A percentile compares a stretch with the other conserved stretches of the same genome.
phyloP scores from a whole-genome alignment of 2,329 filamentous ascomycete species.

The Aspergillus amoenus region DNA sequence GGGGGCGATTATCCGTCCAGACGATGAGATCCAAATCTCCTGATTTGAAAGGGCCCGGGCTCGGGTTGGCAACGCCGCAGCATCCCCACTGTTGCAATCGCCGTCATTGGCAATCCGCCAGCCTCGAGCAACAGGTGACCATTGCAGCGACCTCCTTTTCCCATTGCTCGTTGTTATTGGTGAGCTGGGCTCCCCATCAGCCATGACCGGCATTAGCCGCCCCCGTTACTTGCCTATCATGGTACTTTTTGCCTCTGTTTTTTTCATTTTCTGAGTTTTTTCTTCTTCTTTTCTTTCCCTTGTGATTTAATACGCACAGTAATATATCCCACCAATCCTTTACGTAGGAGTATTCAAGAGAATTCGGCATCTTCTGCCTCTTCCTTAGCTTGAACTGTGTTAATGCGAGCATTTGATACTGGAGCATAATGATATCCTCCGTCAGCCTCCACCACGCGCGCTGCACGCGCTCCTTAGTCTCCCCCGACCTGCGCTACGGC shows the following conservation, averaged over 20 bases:
- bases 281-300: too few relatives aligned
- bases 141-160: slow-evolving; percentile 12
- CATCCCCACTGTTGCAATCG: slow-evolving; percentile 7
- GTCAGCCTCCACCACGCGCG: slow-evolving; percentile 20
- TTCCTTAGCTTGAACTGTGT: background rate
- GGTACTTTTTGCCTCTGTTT: slow-evolving; percentile 8
- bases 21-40: background rate
- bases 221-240: slow-evolving; percentile 4
- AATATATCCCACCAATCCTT: too few relatives aligned
- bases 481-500: slow-evolving; percentile 38
- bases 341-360: too few relatives aligned
- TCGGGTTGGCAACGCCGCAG: background rate
- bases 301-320: too few relatives aligned
- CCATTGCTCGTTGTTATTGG: slow-evolving; percentile 5
- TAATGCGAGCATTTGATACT: background rate
- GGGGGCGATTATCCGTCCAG: background rate
- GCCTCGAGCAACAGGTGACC: slow-evolving; percentile 8
- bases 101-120: slow-evolving; percentile 11
- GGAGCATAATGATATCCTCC: background rate
- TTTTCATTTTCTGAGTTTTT: background rate
- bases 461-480: slow-evolving; percentile 20
- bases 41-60: background rate
- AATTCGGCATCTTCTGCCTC: too few relatives aligned
- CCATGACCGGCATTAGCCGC: slow-evolving; percentile 29
- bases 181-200: background rate